These are phyloP conservation scores for Leccinum imitatum DNA, from an alignment of 768 basidiomycete species.

Conservation along the genomic window DNA sequence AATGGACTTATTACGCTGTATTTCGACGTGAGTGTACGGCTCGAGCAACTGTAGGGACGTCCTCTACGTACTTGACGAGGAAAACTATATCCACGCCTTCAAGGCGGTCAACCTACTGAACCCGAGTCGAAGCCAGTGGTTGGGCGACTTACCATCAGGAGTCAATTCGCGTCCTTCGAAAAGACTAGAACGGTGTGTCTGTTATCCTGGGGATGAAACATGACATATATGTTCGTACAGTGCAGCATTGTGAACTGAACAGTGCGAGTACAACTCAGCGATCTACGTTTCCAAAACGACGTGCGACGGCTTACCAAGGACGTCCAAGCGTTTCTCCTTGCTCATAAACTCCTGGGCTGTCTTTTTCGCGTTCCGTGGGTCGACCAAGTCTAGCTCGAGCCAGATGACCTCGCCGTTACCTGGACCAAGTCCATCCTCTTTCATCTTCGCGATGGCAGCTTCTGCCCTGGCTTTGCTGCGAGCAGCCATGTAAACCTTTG, in stretches of 20 bases:
- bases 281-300: background rate
- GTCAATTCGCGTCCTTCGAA: slow-evolving; percentile 21
- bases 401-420: slow-evolving; percentile 49
- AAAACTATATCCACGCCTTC: slow-evolving; percentile 40
- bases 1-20: slow-evolving; percentile 52
- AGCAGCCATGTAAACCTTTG: slow-evolving; percentile 60
- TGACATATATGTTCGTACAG: slow-evolving; percentile 33
- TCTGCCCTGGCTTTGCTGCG: slow-evolving; percentile 46
- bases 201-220: slow-evolving; percentile 3
- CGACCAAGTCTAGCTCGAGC: slow-evolving; percentile 51
- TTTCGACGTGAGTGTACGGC: background rate
- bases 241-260: slow-evolving; percentile 56
- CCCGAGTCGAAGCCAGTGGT: no score
- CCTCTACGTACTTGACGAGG: slow-evolving; percentile 43
- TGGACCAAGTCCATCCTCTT: slow-evolving; percentile 42
- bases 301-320: slow-evolving; percentile 41
- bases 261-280: background rate
- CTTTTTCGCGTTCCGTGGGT: slow-evolving; percentile 46
- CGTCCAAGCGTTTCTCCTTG: slow-evolving; percentile 53
- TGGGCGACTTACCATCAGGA: slow-evolving; percentile 25
- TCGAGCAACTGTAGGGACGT: background rate
- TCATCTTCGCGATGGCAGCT: slow-evolving; percentile 47
- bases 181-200: slow-evolving; percentile 19
- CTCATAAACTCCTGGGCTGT: slow-evolving; percentile 49
- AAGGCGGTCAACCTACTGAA: background rate